Conservation (phyloP, 2,329 filamentous ascomycete genomes). For the Ophiostoma montium region DNA sequence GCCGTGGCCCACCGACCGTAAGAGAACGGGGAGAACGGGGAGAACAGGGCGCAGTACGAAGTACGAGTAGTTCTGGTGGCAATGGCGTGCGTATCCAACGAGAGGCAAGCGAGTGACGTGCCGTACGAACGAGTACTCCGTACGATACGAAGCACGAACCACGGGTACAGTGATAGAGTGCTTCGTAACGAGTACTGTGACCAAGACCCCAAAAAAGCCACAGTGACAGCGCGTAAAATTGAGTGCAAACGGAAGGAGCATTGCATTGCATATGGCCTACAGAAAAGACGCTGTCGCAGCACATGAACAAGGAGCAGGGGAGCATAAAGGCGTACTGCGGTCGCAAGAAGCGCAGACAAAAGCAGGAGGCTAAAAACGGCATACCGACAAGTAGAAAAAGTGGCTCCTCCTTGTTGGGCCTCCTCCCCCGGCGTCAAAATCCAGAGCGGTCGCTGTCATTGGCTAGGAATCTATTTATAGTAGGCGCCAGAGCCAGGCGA, state of each 20-base stretch:
- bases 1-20: slow-evolving; percentile 1
- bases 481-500: slow-evolving; percentile 14
- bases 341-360: background rate
- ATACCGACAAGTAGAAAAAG: background rate
- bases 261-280: too few relatives aligned
- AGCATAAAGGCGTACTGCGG: background rate
- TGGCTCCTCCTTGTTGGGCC: too few relatives aligned
- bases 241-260: too few relatives aligned
- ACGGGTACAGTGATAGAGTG: too few relatives aligned
- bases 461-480: slow-evolving; percentile 14
- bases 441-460: slow-evolving; percentile 6
- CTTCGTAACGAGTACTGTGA: too few relatives aligned
- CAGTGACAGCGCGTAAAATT: background rate
- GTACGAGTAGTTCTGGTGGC: background rate
- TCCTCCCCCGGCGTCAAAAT: slow-evolving; percentile 2
- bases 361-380: background rate
- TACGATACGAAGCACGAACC: too few relatives aligned
- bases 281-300: too few relatives aligned
- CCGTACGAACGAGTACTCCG: too few relatives aligned
- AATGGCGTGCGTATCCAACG: background rate
- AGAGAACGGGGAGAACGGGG: background rate
- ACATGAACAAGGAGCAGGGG: background rate
- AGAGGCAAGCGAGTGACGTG: background rate
- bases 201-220: background rate
- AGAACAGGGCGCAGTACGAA: background rate